phyloP scores from a whole-genome alignment of 177 flowering plant genomes.

The Tripterygium wilfordii region DNA sequence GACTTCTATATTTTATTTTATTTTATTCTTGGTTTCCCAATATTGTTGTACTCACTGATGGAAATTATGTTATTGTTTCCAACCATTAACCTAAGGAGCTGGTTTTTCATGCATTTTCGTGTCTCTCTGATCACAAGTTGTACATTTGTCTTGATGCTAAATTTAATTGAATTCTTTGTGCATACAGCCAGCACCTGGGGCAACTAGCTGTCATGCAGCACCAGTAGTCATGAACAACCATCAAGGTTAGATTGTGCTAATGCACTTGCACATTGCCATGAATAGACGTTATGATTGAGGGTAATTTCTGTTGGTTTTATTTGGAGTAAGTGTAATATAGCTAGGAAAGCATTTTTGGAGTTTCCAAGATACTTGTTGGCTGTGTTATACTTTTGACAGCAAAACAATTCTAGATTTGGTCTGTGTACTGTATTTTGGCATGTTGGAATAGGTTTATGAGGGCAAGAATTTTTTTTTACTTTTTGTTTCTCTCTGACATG shows the following conservation, averaged over 20 bases:
- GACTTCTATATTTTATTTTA: neutral
- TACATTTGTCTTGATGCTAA: neutral
- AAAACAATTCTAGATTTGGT: too few species aligned
- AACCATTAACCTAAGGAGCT: too few species aligned
- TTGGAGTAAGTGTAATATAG: too few species aligned
- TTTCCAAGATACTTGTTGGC: too few species aligned
- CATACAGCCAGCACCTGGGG: slow-evolving; percentile 65
- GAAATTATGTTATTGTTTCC: neutral
- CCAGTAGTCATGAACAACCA: slow-evolving; percentile 50
- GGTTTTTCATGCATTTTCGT: neutral
- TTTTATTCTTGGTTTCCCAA: neutral
- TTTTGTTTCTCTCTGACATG: too few species aligned
- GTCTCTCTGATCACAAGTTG: too few species aligned
- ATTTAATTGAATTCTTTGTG: neutral
- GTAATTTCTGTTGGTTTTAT: too few species aligned
- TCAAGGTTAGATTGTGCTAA: slow-evolving; percentile 48
- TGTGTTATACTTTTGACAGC: too few species aligned
- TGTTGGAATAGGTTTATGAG: too few species aligned
- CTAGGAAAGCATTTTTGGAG: too few species aligned
- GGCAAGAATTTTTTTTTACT: too few species aligned
- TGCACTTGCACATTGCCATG: neutral
- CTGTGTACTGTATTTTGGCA: too few species aligned
- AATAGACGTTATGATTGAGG: neutral
- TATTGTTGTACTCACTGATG: neutral
- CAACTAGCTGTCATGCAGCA: slow-evolving; percentile 50